Base-by-base conservation (phyloP, 2,329 filamentous ascomycete genomes). In the Penicillium palitans region DNA sequence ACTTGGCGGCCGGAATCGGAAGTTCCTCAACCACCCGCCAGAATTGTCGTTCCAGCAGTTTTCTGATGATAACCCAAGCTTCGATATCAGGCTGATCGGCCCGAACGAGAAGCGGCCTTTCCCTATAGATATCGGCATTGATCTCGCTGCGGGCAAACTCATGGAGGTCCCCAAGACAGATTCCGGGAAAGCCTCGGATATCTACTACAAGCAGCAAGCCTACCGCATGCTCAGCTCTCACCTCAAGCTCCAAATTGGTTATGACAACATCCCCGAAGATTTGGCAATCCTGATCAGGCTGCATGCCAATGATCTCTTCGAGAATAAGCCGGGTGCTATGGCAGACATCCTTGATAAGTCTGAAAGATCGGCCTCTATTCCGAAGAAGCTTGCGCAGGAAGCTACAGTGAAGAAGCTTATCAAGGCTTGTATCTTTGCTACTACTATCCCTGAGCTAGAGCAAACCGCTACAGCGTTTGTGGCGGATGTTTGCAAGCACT, bases 161-260 rank as follows among this genome's bases (percentile, higher is more conserved):
- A 89, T 89, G 80, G 93, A 98, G 70, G 76, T 85, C 1, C 87
- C 91, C 0, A 93, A 90, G 72, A 77, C 79, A 2, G 72, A 80
- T 15, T 76, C 80, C 21, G 78, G 79, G 3, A 87, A 82, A 58
- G 86, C 73, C n/a, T 74, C 90, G 37, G 93, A 98, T 68, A 80
- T 80, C 0, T 95, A 90, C 73, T 96, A 99, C 80, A 98, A 98
- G 78, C 90, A 90, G 70, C 92, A 99, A 75, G 91, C 96, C 0
- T 87, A 97, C 65, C 87, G 92, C 60, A 83, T 98, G 68, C 87
- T 99, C 69, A 91, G 89, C 65, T 85, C 92, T 0, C 93, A 98
- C 68, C 81, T 96, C 52, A 99, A 98, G 78, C 81, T 99, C 33
- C 86, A 93, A 55, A 89, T 99, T 57, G 95, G 95, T 4, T 86